These are phyloP conservation scores for Gossypium bickii DNA, from an alignment of 345 rosid species.

Conservation along the genomic window DNA sequence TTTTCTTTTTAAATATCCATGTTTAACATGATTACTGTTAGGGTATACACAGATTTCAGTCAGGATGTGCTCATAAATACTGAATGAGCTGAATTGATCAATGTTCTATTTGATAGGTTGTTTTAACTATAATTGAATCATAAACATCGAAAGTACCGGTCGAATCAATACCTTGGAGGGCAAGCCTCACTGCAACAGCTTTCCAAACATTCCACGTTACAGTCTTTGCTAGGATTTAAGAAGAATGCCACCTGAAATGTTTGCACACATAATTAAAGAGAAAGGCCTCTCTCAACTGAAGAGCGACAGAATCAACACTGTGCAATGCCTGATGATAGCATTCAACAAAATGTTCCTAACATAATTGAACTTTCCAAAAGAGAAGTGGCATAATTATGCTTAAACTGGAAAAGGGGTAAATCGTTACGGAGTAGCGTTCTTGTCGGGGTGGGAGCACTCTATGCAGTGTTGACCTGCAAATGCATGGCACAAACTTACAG, in stretches of 20 bases:
- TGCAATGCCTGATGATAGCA: background rate
- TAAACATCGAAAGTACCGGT: background rate
- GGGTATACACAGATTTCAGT: background rate
- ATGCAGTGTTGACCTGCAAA: constrained; percentile 70
- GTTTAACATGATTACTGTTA: background rate
- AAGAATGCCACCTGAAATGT: constrained; percentile 64
- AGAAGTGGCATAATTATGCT: background rate
- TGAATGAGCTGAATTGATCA: background rate
- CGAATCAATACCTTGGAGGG: constrained; percentile 51
- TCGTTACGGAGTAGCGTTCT: constrained; percentile 71
- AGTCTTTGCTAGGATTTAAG: constrained; percentile 60
- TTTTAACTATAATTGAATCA: background rate
- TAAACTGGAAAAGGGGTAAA: background rate
- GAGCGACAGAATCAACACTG: background rate
- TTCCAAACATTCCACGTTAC: constrained; percentile 64
- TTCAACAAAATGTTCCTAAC: background rate
- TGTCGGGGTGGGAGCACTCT: constrained; percentile 68
- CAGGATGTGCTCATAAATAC: background rate
- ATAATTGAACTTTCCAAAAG: background rate
- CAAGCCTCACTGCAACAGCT: constrained; percentile 70
- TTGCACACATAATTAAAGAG: background rate
- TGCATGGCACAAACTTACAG: background rate
- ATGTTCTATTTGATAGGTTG: background rate
- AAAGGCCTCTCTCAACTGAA: constrained; percentile 4
- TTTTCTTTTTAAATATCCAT: too few species aligned